Evolutionary conservation across 306 rosid species (phyloP).

Genomic region (Comarum palustre): DNA sequence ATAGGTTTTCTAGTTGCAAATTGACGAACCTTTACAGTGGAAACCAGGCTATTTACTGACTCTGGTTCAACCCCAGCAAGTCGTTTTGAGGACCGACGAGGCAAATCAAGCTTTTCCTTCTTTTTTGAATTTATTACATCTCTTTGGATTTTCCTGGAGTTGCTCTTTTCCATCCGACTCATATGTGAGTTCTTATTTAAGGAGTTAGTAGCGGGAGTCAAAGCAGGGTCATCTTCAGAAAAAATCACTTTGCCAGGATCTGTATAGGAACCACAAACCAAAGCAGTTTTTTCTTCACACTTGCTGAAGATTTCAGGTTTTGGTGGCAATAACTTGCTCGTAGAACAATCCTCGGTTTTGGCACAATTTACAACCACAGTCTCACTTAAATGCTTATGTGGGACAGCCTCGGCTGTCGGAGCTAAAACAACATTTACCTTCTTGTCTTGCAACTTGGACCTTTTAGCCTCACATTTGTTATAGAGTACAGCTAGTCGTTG

Average conservation of each 20-base stretch:
- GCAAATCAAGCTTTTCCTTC: conserved; percentile 39
- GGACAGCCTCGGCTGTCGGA: conserved; percentile 31
- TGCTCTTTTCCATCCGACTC: conserved; percentile 19
- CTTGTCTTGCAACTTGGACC: conserved; percentile 24
- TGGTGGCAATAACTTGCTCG: conserved; percentile 22
- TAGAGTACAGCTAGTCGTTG: conserved; percentile 26
- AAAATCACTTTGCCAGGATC: conserved; percentile 10
- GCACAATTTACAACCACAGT: conserved; percentile 32
- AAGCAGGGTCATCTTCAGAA: conserved; percentile 27
- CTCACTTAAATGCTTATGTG: conserved; percentile 27
- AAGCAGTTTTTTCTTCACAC: conserved; percentile 3
- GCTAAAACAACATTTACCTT: conserved; percentile 28
- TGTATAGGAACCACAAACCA: conserved; percentile 11
- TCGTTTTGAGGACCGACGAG: conserved; percentile 60
- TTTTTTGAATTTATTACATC: conserved; percentile 33
- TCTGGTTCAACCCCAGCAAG: conserved; percentile 66
- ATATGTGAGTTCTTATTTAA: conserved; percentile 28
- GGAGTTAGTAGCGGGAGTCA: conserved; percentile 27
- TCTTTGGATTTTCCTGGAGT: conserved; percentile 9
- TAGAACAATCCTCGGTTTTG: conserved; percentile 29
- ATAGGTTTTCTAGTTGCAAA: conserved; percentile 37
- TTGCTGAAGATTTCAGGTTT: conserved; percentile 24
- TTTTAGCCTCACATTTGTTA: background rate
- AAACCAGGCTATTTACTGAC: conserved; percentile 29
- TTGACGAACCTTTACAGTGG: conserved; percentile 37